Conservation (phyloP, 768 basidiomycete genomes). For the Auriscalpium orientale region DNA sequence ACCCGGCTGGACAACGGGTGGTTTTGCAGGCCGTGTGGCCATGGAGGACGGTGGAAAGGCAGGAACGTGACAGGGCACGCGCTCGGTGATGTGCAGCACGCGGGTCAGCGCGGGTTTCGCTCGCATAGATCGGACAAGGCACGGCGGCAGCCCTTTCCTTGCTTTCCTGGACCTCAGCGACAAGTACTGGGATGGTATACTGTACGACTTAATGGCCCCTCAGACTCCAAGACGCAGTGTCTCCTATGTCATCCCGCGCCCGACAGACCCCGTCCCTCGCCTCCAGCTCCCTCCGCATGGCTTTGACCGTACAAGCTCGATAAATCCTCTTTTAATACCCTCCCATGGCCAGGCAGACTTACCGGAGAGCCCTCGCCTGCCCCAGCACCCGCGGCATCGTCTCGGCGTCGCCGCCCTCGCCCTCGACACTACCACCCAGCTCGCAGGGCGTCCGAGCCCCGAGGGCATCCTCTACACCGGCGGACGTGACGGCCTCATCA, state of each 20-base stretch:
- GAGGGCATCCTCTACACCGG: constrained; percentile 88
- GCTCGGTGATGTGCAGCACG: too few species aligned
- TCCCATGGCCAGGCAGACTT: constrained; percentile 13
- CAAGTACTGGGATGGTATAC: not conserved
- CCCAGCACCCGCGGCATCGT: constrained; percentile 46
- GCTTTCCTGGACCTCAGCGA: too few species aligned
- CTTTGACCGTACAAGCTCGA: constrained; percentile 54
- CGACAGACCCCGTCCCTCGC: constrained; percentile 50
- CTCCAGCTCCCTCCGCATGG: constrained; percentile 67
- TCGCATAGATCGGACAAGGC: too few species aligned
- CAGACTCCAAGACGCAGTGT: constrained; percentile 56
- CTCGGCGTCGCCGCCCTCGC: constrained; percentile 85
- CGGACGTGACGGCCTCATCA: constrained; percentile 81
- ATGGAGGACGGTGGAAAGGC: too few species aligned
- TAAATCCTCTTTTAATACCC: constrained; percentile 58
- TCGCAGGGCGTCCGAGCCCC: constrained; percentile 57
- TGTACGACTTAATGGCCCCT: constrained; percentile 7
- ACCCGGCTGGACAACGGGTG: constrained; percentile 26
- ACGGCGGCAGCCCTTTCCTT: too few species aligned
- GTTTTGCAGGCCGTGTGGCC: constrained; percentile 9
- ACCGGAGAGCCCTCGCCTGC: not conserved
- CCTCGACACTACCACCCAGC: constrained; percentile 73
- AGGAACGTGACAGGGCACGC: too few species aligned
- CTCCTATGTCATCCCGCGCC: constrained; percentile 76
- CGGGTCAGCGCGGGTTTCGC: too few species aligned